Percentiles rank a stretch among this genome's conserved stretches.
phyloP scores from a whole-genome alignment of 495 filamentous ascomycete species.

The Cetradonia linearis region DNA sequence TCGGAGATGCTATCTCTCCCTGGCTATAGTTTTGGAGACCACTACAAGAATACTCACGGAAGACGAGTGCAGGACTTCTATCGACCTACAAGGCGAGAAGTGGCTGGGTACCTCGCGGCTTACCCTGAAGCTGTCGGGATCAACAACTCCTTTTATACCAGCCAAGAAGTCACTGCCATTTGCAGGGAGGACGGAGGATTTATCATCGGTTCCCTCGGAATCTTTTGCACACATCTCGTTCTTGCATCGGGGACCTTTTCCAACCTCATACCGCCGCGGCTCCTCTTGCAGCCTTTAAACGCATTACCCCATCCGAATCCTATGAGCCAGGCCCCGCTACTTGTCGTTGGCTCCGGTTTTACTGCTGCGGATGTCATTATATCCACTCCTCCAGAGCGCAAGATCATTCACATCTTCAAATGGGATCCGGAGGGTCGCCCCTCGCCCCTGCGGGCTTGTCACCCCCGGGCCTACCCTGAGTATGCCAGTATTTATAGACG shows the following conservation, averaged over 20 bases:
- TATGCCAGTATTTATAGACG: constrained; percentile 54
- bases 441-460: constrained; percentile 51
- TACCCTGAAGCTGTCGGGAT: constrained; percentile 50
- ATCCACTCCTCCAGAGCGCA: constrained; percentile 39
- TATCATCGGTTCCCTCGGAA: constrained; percentile 40
- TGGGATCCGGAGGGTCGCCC: constrained; percentile 49
- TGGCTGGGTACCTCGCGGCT: constrained; percentile 46
- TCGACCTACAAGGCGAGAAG: constrained; percentile 48
- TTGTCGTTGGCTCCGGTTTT: constrained; percentile 57
- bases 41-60: constrained; percentile 37
- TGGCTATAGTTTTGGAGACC: constrained; percentile 49
- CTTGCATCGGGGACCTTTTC: constrained; percentile 57
- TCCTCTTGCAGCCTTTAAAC: constrained; percentile 36
- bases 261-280: constrained; percentile 42
- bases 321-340: constrained; percentile 30
- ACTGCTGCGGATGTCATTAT: constrained; percentile 56
- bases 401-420: constrained; percentile 53
- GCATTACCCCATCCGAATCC: constrained; percentile 20
- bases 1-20: constrained; percentile 57
- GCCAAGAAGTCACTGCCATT: constrained; percentile 36
- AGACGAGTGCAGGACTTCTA: constrained; percentile 42
- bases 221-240: constrained; percentile 51
- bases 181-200: constrained; percentile 42
- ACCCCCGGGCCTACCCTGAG: constrained; percentile 56
- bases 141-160: constrained; percentile 39